phyloP scores from a whole-genome alignment of 768 basidiomycete genomes.

The Pulveroboletus frians region DNA sequence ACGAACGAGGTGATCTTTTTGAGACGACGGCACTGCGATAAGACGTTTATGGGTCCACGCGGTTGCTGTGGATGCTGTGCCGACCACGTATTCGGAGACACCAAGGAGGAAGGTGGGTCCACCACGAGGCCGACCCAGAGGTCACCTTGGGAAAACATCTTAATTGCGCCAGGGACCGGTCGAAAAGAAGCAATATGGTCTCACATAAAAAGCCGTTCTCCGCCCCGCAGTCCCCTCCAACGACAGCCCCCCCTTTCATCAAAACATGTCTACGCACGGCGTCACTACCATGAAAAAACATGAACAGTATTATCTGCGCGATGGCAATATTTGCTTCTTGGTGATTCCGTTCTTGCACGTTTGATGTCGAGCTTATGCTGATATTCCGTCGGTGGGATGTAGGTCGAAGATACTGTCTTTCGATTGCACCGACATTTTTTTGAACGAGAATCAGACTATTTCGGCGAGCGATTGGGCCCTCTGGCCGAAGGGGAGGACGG shows the following conservation, averaged over 20 bases:
- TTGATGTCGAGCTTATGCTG: background rate
- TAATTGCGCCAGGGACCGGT: background rate
- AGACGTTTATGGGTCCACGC: constrained; percentile 16
- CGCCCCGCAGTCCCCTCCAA: background rate
- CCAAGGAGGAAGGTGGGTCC: constrained; percentile 1
- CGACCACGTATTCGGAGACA: background rate
- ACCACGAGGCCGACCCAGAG: constrained; percentile 7
- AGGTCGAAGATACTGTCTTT: constrained; percentile 34
- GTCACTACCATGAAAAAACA: constrained; percentile 22
- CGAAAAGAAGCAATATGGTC: constrained; percentile 4
- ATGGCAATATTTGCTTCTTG: constrained; percentile 50
- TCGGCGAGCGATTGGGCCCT: constrained; percentile 22
- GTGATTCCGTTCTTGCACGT: constrained; percentile 31
- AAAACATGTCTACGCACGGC: constrained; percentile 2
- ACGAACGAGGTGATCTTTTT: no score
- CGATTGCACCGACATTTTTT: constrained; percentile 36
- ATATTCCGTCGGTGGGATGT: background rate
- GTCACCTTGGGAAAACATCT: constrained; percentile 16
- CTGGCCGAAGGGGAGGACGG: constrained; percentile 1
- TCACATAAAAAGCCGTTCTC: constrained; percentile 14
- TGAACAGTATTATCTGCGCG: constrained; percentile 45
- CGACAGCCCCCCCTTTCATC: background rate
- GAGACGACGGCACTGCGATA: constrained; percentile 7
- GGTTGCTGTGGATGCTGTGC: constrained; percentile 16
- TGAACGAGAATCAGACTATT: constrained; percentile 32